phyloP scores from a whole-genome alignment of 441 rosid genomes.

The Corymbia citriodora region DNA sequence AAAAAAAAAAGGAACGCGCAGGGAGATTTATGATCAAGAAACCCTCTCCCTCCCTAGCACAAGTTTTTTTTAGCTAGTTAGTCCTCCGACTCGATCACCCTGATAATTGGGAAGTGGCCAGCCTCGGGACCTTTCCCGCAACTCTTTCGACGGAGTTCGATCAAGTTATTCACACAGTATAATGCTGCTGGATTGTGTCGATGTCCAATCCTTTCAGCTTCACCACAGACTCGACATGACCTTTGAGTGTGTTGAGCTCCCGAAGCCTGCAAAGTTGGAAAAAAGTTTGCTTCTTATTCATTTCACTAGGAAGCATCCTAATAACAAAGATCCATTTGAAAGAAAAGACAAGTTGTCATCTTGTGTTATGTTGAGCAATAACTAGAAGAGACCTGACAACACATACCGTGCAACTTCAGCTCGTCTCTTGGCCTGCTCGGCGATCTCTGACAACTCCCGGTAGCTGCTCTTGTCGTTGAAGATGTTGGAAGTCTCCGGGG shows the following conservation, averaged over 20 bases:
- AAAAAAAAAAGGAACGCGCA: neutral
- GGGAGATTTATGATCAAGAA: constrained; percentile 20
- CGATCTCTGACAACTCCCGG: constrained; percentile 14
- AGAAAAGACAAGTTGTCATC: neutral
- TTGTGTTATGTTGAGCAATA: neutral
- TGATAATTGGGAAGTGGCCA: neutral
- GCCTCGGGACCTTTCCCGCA: neutral
- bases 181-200: constrained; percentile 91
- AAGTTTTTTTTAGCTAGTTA: constrained; percentile 3
- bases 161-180: constrained; percentile 48
- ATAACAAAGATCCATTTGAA: neutral
- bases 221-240: constrained; percentile 95
- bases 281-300: neutral
- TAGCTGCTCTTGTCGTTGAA: constrained; percentile 9
- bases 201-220: constrained; percentile 93
- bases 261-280: constrained; percentile 47
- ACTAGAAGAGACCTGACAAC: neutral
- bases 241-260: constrained; percentile 91
- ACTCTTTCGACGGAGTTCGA: neutral
- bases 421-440: constrained; percentile 18
- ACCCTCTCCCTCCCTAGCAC: constrained; percentile 18
- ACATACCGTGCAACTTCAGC: constrained; percentile 16
- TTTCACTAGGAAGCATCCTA: neutral
- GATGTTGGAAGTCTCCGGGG: constrained; percentile 1
- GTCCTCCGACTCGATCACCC: neutral